These are phyloP conservation scores for Coniochaeta sp. DNA, from an alignment of 2,329 filamentous ascomycete genomes.

Conservation along the genomic window DNA sequence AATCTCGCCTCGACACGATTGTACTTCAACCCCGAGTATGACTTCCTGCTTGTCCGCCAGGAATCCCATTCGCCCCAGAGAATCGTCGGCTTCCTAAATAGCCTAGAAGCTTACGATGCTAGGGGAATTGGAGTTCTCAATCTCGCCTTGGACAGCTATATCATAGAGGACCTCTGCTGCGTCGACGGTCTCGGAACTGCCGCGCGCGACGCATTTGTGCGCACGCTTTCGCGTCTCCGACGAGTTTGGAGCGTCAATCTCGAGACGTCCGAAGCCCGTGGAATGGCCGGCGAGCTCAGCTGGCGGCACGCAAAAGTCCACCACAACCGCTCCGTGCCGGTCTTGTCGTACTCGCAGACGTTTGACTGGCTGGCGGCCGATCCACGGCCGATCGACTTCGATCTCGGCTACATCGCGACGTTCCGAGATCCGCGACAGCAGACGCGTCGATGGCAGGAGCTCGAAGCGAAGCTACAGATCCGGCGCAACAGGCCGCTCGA, in stretches of 20 bases:
- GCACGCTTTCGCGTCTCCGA: not conserved
- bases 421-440: not conserved
- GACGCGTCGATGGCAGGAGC: not conserved
- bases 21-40: not conserved
- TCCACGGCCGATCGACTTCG: not conserved
- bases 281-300: not conserved
- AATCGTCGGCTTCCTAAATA: not conserved
- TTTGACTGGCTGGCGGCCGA: not conserved
- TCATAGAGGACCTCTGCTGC: not conserved
- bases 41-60: not conserved
- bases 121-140: not conserved
- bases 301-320: not conserved
- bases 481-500: not conserved
- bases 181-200: not conserved
- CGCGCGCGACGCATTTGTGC: not conserved
- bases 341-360: not conserved
- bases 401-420: not conserved
- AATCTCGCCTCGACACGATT: not conserved
- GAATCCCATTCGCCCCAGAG: not conserved
- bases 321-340: not conserved
- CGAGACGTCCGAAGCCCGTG: not conserved
- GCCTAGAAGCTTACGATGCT: not conserved
- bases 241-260: not conserved
- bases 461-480: not conserved
- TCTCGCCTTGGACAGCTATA: not conserved